Evolutionary conservation across 495 filamentous ascomycete species (phyloP).

Genomic region (Penicillium egyptiacum): DNA sequence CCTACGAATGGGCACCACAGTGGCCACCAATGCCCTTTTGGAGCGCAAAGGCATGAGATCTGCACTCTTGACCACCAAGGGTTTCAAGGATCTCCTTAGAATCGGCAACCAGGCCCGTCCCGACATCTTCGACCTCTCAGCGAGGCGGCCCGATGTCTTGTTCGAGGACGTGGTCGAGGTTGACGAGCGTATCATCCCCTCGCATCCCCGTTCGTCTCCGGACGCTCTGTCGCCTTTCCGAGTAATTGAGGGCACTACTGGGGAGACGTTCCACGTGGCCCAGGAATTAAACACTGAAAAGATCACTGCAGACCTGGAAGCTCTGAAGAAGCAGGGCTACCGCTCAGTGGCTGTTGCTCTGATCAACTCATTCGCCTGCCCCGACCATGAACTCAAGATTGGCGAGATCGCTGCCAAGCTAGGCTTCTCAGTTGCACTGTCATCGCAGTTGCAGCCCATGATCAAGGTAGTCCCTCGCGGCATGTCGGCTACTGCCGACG

Average conservation of each 20-base stretch:
- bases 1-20: too few species aligned
- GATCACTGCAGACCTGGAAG: conserved; percentile 44
- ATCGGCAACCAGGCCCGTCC: too few species aligned
- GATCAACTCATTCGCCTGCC: conserved; percentile 55
- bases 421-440: conserved; percentile 57
- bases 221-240: conserved; percentile 15
- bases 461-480: conserved; percentile 72
- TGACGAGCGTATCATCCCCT: too few species aligned
- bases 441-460: conserved; percentile 77
- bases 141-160: too few species aligned
- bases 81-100: too few species aligned
- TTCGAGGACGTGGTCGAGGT: too few species aligned
- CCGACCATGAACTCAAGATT: conserved; percentile 52
- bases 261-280: conserved; percentile 52
- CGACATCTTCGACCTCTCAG: too few species aligned
- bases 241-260: conserved; percentile 48
- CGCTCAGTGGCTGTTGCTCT: conserved; percentile 52
- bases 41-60: too few species aligned
- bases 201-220: too few species aligned
- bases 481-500: conserved; percentile 91
- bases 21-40: too few species aligned
- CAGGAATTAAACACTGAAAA: conserved; percentile 38
- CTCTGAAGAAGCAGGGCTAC: conserved; percentile 45
- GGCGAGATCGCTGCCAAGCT: conserved; percentile 48
- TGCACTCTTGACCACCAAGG: too few species aligned